Conservation (phyloP, 225 moss, liverwort and hornwort genomes). For the Polytrichum formosum region DNA sequence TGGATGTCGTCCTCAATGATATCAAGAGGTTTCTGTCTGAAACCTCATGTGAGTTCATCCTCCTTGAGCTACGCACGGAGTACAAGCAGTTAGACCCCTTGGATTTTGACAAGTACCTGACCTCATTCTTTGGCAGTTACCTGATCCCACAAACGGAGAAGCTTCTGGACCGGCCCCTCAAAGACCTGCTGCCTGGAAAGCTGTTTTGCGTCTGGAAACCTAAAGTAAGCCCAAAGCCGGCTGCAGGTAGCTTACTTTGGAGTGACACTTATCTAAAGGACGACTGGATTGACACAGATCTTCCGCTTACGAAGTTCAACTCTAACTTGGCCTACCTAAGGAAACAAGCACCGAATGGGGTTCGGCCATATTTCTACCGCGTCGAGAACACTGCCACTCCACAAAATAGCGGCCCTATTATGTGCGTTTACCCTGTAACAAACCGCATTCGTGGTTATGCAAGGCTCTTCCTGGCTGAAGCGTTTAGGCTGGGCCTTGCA, state of each 20-base stretch:
- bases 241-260: slow-evolving; percentile 67
- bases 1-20: slow-evolving; percentile 66
- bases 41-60: slow-evolving; percentile 67
- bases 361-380: slow-evolving; percentile 68
- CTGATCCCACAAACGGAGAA: slow-evolving; percentile 63
- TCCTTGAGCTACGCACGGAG: slow-evolving; percentile 81
- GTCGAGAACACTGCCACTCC: slow-evolving; percentile 96
- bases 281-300: slow-evolving; percentile 69
- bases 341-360: slow-evolving; percentile 54
- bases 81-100: slow-evolving; percentile 63
- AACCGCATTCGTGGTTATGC: slow-evolving; percentile 82
- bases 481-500: slow-evolving; percentile 42
- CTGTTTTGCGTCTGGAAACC: slow-evolving; percentile 88
- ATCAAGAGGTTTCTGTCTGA: slow-evolving; percentile 69
- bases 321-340: slow-evolving; percentile 60
- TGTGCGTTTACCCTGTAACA: slow-evolving; percentile 84
- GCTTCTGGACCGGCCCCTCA: slow-evolving; percentile 53
- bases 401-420: slow-evolving; percentile 49
- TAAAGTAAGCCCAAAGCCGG: slow-evolving; percentile 35
- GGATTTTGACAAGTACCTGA: slow-evolving; percentile 59
- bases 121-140: slow-evolving; percentile 42
- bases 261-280: slow-evolving; percentile 58
- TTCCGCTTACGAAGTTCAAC: slow-evolving; percentile 79
- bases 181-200: slow-evolving; percentile 60
- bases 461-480: slow-evolving; percentile 72